These are phyloP conservation scores for Carallia pectinifolia DNA, from an alignment of 345 rosid genomes.

Conservation along the genomic window DNA sequence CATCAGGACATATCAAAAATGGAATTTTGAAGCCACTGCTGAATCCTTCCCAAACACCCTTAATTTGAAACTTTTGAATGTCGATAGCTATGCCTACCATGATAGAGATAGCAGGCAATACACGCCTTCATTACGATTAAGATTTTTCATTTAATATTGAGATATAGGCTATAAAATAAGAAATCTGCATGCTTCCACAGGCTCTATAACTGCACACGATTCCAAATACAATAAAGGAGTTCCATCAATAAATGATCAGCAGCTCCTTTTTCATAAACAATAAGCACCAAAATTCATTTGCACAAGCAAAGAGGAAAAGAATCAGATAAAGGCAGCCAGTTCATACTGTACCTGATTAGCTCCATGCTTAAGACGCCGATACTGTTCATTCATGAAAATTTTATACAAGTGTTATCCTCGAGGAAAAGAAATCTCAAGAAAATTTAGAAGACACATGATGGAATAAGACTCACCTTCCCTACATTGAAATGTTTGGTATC, in stretches of 20 bases:
- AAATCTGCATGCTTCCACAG: no score
- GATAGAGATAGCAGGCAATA: no score
- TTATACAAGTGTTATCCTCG: not conserved
- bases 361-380: slow-evolving; percentile 98
- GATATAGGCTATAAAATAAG: no score
- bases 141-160: no score
- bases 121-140: no score
- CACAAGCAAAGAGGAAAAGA: not conserved
- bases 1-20: slow-evolving; percentile 1
- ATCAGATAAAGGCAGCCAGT: not conserved
- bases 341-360: slow-evolving; percentile 62
- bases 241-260: no score
- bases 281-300: not conserved
- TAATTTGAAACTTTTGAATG: no score
- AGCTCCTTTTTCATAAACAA: not conserved
- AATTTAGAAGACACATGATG: slow-evolving; percentile 6
- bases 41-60: no score
- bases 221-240: no score
- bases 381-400: slow-evolving; percentile 41
- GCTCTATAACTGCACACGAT: no score
- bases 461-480: slow-evolving; percentile 67
- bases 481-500: slow-evolving; percentile 98
- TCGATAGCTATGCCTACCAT: no score
- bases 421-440: slow-evolving; percentile 5
- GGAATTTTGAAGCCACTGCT: no score